A percentile compares a stretch with the other conserved stretches of the same genome.
Evolutionary conservation across 2,329 filamentous ascomycete genomes (phyloP).

Genomic region (Monosporascus sp.): DNA sequence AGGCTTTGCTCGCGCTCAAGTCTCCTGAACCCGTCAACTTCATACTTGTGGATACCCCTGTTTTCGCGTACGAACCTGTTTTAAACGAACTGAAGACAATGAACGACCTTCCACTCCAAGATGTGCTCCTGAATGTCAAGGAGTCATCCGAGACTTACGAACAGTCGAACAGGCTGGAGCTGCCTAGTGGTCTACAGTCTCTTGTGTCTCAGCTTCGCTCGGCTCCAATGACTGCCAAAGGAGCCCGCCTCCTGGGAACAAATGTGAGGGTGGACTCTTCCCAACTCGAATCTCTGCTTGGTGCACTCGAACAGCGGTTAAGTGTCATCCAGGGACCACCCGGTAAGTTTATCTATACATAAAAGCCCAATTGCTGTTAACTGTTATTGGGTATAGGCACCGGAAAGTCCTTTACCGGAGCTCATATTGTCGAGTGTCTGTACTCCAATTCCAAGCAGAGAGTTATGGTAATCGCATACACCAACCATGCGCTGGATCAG

Average conservation of each 20-base stretch:
- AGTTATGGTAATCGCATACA: slow-evolving; percentile 61
- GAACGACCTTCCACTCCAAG: slow-evolving; percentile 43
- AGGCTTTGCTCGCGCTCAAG: background rate
- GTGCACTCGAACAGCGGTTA: slow-evolving; percentile 45
- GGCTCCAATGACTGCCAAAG: slow-evolving; percentile 3
- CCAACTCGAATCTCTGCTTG: slow-evolving; percentile 50
- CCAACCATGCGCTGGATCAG: slow-evolving; percentile 60
- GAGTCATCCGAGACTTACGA: background rate
- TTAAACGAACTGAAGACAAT: slow-evolving; percentile 52
- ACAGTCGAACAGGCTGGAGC: background rate
- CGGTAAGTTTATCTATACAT: slow-evolving; percentile 42
- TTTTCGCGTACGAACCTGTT: slow-evolving; percentile 64
- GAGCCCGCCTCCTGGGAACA: background rate
- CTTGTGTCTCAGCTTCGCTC: background rate
- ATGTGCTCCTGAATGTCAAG: background rate
- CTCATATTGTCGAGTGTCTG: slow-evolving; percentile 51
- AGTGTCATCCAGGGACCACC: slow-evolving; percentile 67
- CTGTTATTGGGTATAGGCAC: slow-evolving; percentile 45
- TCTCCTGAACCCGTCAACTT: slow-evolving; percentile 34
- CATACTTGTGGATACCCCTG: slow-evolving; percentile 54
- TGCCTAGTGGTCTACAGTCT: background rate
- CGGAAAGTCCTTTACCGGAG: slow-evolving; percentile 69
- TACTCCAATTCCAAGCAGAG: slow-evolving; percentile 39
- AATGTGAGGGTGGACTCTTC: slow-evolving; percentile 27
- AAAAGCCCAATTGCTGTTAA: background rate